A percentile compares a stretch with the other conserved stretches of the same genome.
Evolutionary conservation across 345 rosid species (phyloP).

Genomic region (Pistacia vera): DNA sequence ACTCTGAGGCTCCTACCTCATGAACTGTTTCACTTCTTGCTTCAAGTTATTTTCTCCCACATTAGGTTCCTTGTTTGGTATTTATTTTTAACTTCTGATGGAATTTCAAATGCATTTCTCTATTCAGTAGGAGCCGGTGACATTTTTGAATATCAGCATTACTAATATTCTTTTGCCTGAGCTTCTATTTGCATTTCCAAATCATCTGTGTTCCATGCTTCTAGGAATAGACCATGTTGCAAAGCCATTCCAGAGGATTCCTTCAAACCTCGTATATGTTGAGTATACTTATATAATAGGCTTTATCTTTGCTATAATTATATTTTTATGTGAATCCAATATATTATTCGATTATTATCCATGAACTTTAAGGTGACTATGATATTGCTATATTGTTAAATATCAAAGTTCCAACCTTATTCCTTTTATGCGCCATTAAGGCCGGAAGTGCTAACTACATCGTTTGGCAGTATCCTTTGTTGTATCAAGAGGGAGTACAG

Average conservation of each 20-base stretch:
- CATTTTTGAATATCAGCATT: background rate
- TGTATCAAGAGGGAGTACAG: conserved; percentile 80
- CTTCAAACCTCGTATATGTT: background rate
- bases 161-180: too few relatives aligned
- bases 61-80: too few relatives aligned
- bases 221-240: background rate
- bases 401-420: background rate
- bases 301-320: background rate
- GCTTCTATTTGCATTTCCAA: too few relatives aligned
- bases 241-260: conserved; percentile 1
- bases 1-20: background rate
- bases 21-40: background rate
- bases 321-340: background rate
- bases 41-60: background rate
- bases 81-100: background rate
- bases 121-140: background rate
- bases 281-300: background rate
- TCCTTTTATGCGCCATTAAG: background rate
- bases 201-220: too few relatives aligned
- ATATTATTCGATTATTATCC: background rate
- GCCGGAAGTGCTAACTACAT: background rate
- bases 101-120: background rate
- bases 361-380: background rate
- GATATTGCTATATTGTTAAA: background rate
- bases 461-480: conserved; percentile 57